Conservation (phyloP, 2,329 filamentous ascomycete species). For the Clathrospora elynae region DNA sequence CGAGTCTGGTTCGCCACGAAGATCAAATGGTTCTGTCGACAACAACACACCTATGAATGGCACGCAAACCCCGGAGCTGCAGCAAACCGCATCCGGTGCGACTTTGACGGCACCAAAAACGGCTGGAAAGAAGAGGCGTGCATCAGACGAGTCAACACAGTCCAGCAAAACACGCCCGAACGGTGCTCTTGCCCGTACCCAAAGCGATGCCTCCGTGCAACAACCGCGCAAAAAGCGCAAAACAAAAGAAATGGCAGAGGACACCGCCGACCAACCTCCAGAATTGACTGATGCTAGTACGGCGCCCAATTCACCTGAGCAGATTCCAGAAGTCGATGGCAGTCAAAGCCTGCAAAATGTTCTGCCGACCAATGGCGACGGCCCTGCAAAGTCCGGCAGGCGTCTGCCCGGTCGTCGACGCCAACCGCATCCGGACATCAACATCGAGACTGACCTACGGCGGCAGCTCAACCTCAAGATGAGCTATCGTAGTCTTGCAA, state of each 20-base stretch:
- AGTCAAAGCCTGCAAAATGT: constrained; percentile 42
- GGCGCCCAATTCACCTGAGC: constrained; percentile 44
- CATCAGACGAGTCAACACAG: constrained; percentile 40
- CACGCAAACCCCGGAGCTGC: constrained; percentile 32
- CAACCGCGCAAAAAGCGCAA: constrained; percentile 46
- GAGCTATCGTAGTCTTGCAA: constrained; percentile 66
- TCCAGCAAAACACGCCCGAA: constrained; percentile 43
- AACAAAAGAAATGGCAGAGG: constrained; percentile 34
- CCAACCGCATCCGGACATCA: constrained; percentile 54
- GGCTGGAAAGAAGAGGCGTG: constrained; percentile 40
- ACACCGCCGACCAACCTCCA: constrained; percentile 40
- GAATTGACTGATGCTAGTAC: constrained; percentile 47
- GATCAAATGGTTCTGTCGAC: constrained; percentile 36
- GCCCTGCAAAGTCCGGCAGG: constrained; percentile 44
- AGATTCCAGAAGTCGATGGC: constrained; percentile 41
- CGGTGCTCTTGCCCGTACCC: constrained; percentile 43
- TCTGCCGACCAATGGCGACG: constrained; percentile 44
- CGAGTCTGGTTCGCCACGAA: constrained; percentile 45
- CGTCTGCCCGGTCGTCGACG: constrained; percentile 52
- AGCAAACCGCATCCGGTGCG: constrained; percentile 25
- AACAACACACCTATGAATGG: constrained; percentile 39
- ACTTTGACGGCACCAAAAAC: constrained; percentile 27
- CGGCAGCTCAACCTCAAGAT: constrained; percentile 71
- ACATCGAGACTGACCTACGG: constrained; percentile 54
- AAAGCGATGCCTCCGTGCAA: constrained; percentile 44